A percentile compares a stretch with the other conserved stretches of the same genome.
Evolutionary conservation across 345 rosid species (phyloP).

Genomic region (Sonneratia alba): DNA sequence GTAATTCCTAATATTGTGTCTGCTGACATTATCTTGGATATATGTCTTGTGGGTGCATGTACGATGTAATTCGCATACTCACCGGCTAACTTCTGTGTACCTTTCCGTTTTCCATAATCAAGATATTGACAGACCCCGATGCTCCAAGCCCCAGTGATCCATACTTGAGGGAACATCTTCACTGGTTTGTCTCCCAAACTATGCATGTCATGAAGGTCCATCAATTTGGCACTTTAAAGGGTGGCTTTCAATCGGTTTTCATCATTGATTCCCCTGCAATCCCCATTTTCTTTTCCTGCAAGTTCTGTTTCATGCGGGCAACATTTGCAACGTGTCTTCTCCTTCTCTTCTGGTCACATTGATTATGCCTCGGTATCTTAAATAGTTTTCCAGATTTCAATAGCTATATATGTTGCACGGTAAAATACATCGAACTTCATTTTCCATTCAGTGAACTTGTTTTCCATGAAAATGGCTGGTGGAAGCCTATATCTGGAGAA

Average conservation of each 20-base stretch:
- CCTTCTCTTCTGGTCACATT: no score
- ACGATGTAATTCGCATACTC: not conserved
- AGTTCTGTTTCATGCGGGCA: no score
- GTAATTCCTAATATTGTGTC: slow-evolving; percentile 3
- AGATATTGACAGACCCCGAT: slow-evolving; percentile 94
- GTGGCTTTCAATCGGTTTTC: not conserved
- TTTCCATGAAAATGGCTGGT: not conserved
- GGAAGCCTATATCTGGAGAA: not conserved
- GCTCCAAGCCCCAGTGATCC: slow-evolving; percentile 96
- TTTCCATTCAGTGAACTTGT: not conserved
- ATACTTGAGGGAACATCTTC: slow-evolving; percentile 65
- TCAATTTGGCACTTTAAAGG: not conserved
- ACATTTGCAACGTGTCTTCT: no score
- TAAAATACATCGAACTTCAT: not conserved
- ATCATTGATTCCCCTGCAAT: no score
- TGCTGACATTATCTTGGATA: not conserved
- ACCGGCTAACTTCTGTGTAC: not conserved
- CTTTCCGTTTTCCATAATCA: not conserved
- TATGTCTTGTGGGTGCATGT: not conserved
- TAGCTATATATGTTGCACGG: not conserved
- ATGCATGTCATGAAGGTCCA: not conserved
- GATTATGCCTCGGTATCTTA: not conserved
- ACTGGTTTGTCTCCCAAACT: slow-evolving; percentile 39
- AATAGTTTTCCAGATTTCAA: not conserved
- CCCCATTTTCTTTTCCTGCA: no score